Evolutionary conservation across 106 monocot genomes (phyloP), one percentile per base, ranked within the genome.

Genomic region (Apostasia ramifera): DNA sequence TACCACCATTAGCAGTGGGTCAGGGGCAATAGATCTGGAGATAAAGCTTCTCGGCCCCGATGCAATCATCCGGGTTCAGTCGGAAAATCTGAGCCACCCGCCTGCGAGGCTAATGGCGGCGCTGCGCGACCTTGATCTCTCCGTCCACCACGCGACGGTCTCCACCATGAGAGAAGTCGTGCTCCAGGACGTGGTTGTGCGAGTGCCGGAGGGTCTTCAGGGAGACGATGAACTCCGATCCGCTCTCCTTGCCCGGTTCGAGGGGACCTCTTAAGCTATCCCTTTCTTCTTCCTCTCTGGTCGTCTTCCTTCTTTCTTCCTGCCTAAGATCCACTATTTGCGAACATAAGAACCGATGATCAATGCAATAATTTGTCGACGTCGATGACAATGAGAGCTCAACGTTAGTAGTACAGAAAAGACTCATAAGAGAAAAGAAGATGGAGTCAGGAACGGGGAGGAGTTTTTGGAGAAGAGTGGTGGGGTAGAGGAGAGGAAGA

Each of bases 61-160:
- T 47, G 75, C 71, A 12, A 44, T 78, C 66, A 74, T 85, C 57
- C 48, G 70, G 49, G 61, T 74, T n/a, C 71, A 81, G 14, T 71
- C 73, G 8, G 78, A 71, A 62, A 74, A 73, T 14, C 4, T 46
- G 4, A 38, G 39, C 60, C 77, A 81, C 54, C 85, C 81, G 2
- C 26, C 78, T 55, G 81, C 85, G 37, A 74, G 56, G 77, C 57
- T 85, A 46, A 85, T 81, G 85, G 74, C 8, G 12, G 77, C 58
- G 3, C 46, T 85, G 52, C 49, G 74, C 40, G 74, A 78, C 12
- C 71, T 85, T 13, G 71, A 78, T 37, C 70, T 81, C 49, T 53
- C 47, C 1, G 85, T 85, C 40, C 71, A 72, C 40, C 81, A 85
- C 52, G 85, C 76, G 45, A 84, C 74, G 40, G 61, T 78, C 53